Base-by-base conservation (phyloP, 768 basidiomycete species). In the Calocera viscosa region DNA sequence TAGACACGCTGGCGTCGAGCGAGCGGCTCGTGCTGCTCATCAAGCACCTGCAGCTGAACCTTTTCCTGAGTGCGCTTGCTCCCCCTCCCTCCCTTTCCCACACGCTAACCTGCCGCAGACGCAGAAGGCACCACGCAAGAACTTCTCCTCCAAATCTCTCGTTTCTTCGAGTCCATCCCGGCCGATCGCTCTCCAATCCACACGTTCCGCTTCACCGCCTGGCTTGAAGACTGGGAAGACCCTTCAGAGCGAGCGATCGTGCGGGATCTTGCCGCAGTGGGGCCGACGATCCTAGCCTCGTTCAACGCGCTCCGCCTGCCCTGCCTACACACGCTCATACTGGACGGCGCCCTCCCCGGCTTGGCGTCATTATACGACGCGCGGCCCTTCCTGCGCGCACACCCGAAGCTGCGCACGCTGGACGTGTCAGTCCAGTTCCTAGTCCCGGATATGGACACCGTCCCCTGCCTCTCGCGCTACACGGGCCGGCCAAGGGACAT, bases 161-260 rank as follows among this genome's bases (percentile, higher is more conserved):
- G 30, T 26, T 60, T 60, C 53, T 60, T 60, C 53, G 14, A 26
- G 26, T 60, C 53, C 53, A 60, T 60, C 53, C 53, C 53, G 30
- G 14, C 53, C 24, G 5, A 60, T 10, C 53, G 53, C 30, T 60
- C 53, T 22, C 53, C 24, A 16, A 26, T 60, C 53, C 53, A 32
- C 24, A 60, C 53, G 5, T 32, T 60, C 10, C 53, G 24, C 26
- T 60, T 28, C 53, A 28, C 53, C 11, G 26, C 53, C 24, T 60
- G 53, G 53, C 53, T 60, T 26, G 53, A 60, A 30, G 53, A 60
- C 53, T 60, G 53, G 53, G 53, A 26, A 10, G 53, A 60, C 11
- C 24, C 26, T 11, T 11, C 14, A 11, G 53, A 60, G 30, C 26
- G 30, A 32, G 30, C 53, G 26, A 26, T 60, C 11, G 22, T 60